Evolutionary conservation across 306 rosid species (phyloP).

Genomic region (Rubus idaeus): DNA sequence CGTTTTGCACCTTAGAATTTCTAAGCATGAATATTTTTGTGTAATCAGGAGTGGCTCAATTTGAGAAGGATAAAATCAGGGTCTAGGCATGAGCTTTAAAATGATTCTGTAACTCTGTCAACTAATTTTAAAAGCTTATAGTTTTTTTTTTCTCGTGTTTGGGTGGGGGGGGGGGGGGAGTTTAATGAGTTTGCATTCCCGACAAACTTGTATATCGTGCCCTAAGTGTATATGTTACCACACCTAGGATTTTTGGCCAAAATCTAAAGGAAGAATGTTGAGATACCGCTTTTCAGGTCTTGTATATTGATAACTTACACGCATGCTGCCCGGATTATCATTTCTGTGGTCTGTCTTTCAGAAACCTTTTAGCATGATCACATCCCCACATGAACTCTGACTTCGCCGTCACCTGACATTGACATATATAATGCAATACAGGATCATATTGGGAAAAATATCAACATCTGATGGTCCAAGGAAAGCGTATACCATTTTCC

Average conservation of each 20-base stretch:
- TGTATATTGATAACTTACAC: conserved; percentile 36
- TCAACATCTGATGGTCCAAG: conserved; percentile 83
- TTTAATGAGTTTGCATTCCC: neutral
- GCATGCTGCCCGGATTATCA: conserved; percentile 39
- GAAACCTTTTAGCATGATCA: conserved; percentile 47
- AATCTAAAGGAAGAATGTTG: conserved; percentile 23
- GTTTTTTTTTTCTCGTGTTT: neutral
- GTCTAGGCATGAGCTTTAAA: neutral
- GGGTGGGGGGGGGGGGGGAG: neutral
- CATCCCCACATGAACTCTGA: conserved; percentile 54
- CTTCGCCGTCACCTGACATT: conserved; percentile 61
- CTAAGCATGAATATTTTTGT: neutral
- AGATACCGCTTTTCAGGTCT: conserved; percentile 30
- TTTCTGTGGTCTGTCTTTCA: conserved; percentile 37
- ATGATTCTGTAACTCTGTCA: neutral
- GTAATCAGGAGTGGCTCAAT: neutral
- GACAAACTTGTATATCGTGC: neutral
- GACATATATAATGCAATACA: conserved; percentile 78
- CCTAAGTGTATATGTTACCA: neutral
- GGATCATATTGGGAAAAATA: conserved; percentile 93
- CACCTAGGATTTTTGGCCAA: conserved; percentile 17
- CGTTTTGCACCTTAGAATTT: neutral
- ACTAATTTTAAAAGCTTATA: neutral
- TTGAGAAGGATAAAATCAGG: neutral
- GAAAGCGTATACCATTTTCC: conserved; percentile 77